Evolutionary conservation across 164 flowering plant species (phyloP).

Genomic region (Chimonanthus praecox): DNA sequence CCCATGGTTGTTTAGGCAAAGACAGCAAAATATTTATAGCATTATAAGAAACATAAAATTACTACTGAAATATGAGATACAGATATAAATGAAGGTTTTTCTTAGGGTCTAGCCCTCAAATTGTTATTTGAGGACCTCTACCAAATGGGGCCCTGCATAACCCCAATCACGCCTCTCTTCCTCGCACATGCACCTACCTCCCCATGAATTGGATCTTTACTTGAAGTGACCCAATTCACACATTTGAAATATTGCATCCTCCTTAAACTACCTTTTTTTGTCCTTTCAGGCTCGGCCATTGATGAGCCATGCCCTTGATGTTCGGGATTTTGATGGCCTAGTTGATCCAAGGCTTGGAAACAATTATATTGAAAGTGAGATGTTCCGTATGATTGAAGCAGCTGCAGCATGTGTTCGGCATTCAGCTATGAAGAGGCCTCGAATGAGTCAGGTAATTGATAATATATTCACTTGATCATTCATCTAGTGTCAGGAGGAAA

Average conservation of each 20-base stretch:
- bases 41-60: too few species aligned
- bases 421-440: conserved; percentile 74
- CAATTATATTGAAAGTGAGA: conserved; percentile 52
- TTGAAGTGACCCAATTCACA: background rate
- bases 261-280: background rate
- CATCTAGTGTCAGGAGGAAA: background rate
- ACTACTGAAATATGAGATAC: too few species aligned
- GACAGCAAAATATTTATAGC: too few species aligned
- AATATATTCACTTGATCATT: background rate
- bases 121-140: too few species aligned
- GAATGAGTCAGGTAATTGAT: conserved; percentile 73
- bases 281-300: conserved; percentile 79
- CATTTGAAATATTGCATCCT: background rate
- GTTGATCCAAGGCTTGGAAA: conserved; percentile 67
- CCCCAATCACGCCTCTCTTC: too few species aligned
- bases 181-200: too few species aligned
- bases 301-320: conserved; percentile 57
- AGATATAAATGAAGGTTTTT: too few species aligned
- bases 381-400: conserved; percentile 70
- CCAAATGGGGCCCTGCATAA: too few species aligned
- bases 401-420: conserved; percentile 94
- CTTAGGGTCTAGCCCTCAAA: too few species aligned
- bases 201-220: too few species aligned
- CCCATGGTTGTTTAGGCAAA: too few species aligned
- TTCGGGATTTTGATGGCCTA: conserved; percentile 39